These are phyloP conservation scores for Fraxinus paxiana DNA, from an alignment of 305 asterid genomes.

Conservation along the genomic window DNA sequence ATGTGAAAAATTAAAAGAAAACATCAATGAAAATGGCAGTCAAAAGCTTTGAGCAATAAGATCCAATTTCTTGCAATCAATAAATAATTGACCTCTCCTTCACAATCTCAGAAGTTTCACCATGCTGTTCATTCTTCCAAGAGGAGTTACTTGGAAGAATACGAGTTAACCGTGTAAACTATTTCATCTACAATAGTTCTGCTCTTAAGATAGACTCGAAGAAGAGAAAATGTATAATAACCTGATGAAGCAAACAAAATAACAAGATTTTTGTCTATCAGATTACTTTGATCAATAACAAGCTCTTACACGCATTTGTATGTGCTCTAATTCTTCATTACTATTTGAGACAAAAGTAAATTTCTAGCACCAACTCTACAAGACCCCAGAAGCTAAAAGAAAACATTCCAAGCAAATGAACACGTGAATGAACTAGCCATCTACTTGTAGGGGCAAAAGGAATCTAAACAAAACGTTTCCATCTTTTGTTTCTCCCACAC, in stretches of 20 bases:
- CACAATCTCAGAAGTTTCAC: neutral
- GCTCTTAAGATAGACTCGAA: neutral
- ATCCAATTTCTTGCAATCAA: neutral
- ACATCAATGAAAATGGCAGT: neutral
- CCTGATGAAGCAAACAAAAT: conserved; percentile 24
- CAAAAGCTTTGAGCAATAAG: neutral
- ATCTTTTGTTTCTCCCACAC: conserved; percentile 10
- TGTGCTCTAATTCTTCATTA: conserved; percentile 29
- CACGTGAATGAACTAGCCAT: conserved; percentile 57
- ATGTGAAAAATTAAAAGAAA: neutral
- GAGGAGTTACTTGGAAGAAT: neutral
- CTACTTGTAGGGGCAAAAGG: conserved; percentile 38
- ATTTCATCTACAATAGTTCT: neutral
- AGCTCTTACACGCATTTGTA: conserved; percentile 6
- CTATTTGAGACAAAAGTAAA: conserved; percentile 28
- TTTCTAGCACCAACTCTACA: conserved; percentile 31
- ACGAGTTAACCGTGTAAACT: neutral
- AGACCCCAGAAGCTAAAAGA: conserved; percentile 21
- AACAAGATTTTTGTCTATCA: conserved; percentile 24
- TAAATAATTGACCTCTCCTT: neutral
- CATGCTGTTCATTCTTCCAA: neutral
- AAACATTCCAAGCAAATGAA: conserved; percentile 45
- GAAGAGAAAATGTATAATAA: neutral
- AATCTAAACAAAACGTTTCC: conserved; percentile 24
- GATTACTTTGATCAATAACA: conserved; percentile 14